Base-by-base conservation (phyloP, 2,329 filamentous ascomycete genomes). In the Colletotrichum siamense region DNA sequence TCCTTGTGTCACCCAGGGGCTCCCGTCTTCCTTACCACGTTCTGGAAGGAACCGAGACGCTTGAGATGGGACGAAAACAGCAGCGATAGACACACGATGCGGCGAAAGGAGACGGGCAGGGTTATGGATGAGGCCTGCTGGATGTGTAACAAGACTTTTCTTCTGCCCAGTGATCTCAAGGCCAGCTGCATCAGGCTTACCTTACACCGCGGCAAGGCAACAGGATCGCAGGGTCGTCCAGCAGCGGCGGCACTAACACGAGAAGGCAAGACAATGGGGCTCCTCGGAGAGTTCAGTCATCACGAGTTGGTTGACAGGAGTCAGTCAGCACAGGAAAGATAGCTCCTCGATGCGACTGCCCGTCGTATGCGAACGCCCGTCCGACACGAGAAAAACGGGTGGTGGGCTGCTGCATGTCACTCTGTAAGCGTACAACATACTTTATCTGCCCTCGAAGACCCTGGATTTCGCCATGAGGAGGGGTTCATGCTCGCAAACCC, bases 41-140 rank as follows among this genome's bases (percentile, higher is more conserved):
- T 72, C 61, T 72, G 62, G 73, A 75, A 75, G 52, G 69, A 72
- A 72, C 61, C 73, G 62, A 71, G 62, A 62, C 36, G 39, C 28
- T 12, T 30, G 39, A 71, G 18, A 74, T 49, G 36, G 22, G 71
- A 74, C 32, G 71, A 70, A 74, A 39, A 52, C 44, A 52, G 44
- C 44, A 52, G n/a, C 44, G 44, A 52, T 52, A 2, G n/a, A 36
- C 22, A 49, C 22, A 68, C 28, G 15, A 30, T 65, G 59, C 26
- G 59, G 30, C 30, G 59, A 30, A 13, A 34, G 26, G 18, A 22
- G 28, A 22, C 4, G n/a, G n/a, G 59, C 28, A 22, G 3, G 12
- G 28, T 24, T 36, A 22, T 63, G 32, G 59, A 15, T 63, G 1
- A 9, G 28, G 59, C n/a, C 59, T 34, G n/a, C 57, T 22, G n/a